Percentiles rank a stretch among this genome's conserved stretches.
phyloP scores from a whole-genome alignment of 2,329 filamentous ascomycete genomes.

The Pseudogymnoascus sp. region DNA sequence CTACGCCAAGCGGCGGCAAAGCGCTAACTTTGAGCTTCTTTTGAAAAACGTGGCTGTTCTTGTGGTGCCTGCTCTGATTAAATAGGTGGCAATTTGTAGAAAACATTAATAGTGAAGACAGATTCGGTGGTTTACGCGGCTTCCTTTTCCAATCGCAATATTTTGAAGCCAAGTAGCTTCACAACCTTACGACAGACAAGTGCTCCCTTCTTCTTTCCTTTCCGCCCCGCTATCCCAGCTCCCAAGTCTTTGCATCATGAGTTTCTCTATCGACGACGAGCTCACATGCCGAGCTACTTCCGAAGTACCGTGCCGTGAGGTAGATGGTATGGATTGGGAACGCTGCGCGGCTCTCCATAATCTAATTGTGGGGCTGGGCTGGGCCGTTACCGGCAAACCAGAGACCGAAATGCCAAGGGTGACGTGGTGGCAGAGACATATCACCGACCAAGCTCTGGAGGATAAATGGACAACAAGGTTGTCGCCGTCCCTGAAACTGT shows the following conservation, averaged over 20 bases:
- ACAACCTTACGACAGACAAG: too few species aligned
- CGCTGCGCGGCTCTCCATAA: conserved; percentile 20
- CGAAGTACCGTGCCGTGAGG: background rate
- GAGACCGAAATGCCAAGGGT: conserved; percentile 10
- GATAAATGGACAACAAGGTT: conserved; percentile 12
- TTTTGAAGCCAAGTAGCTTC: too few species aligned
- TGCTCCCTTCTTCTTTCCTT: too few species aligned
- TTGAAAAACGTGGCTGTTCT: background rate
- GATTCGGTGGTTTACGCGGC: too few species aligned
- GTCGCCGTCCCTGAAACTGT: conserved; percentile 15
- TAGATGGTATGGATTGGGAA: conserved; percentile 15
- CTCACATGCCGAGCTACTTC: background rate
- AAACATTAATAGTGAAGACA: background rate
- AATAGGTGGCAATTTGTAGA: background rate
- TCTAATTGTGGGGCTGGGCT: conserved; percentile 12
- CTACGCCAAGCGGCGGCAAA: background rate
- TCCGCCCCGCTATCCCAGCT: too few species aligned
- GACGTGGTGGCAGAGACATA: conserved; percentile 15
- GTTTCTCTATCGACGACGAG: background rate
- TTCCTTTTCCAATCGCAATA: too few species aligned
- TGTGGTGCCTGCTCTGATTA: background rate
- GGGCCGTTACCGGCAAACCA: conserved; percentile 1
- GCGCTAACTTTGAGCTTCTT: background rate
- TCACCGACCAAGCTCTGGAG: conserved; percentile 12
- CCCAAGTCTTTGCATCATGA: too few species aligned